Percentiles rank a stretch among this genome's conserved stretches.
Evolutionary conservation across 305 asterid species (phyloP).

Genomic region (Fraxinus nigra): DNA sequence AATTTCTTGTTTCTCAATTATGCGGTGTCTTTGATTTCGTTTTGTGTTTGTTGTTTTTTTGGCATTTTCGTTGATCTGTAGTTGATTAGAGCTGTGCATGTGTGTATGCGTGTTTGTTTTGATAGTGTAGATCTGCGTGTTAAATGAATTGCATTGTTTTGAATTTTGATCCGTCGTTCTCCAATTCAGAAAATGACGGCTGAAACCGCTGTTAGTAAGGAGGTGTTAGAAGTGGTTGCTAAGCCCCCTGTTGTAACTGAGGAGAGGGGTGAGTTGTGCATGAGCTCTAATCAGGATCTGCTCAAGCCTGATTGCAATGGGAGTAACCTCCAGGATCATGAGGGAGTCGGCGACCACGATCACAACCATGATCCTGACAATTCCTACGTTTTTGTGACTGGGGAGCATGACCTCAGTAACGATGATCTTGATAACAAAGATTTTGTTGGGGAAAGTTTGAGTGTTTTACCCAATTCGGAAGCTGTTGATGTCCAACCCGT

Average conservation of each 20-base stretch:
- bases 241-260: conserved; percentile 21
- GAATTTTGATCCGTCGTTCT: conserved; percentile 27
- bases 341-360: conserved; percentile 18
- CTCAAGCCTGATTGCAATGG: conserved; percentile 34
- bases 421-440: conserved; percentile 17
- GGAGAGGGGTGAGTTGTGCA: conserved; percentile 32
- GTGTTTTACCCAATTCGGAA: conserved; percentile 2
- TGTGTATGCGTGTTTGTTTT: not conserved
- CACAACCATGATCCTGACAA: conserved; percentile 35
- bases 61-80: conserved; percentile 1
- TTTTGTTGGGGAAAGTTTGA: conserved; percentile 19
- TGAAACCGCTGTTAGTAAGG: conserved; percentile 39
- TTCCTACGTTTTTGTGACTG: conserved; percentile 46
- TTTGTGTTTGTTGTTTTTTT: not conserved
- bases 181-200: conserved; percentile 36
- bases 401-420: conserved; percentile 31
- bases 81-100: conserved; percentile 3
- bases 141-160: conserved; percentile 21
- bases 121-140: conserved; percentile 1
- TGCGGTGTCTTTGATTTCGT: not conserved
- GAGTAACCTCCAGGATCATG: conserved; percentile 21
- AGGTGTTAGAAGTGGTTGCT: conserved; percentile 25
- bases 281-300: conserved; percentile 36
- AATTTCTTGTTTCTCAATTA: not conserved
- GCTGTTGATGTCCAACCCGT: conserved; percentile 12